Percentiles rank a stretch among this genome's conserved stretches.
Conservation (phyloP, 768 basidiomycete genomes). For the Neoboletus magnificus region DNA sequence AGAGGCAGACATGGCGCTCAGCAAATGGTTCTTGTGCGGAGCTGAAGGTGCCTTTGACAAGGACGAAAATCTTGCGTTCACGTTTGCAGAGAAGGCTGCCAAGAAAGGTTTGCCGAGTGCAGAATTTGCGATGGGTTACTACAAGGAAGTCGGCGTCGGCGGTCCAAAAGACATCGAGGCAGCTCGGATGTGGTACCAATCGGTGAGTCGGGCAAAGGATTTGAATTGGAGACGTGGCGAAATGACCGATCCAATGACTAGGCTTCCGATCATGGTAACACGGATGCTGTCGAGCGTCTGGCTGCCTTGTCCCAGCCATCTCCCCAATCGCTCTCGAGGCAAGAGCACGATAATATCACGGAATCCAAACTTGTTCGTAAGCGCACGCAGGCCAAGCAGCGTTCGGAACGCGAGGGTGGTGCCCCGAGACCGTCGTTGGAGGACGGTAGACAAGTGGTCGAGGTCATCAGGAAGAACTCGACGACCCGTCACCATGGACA, state of each 20-base stretch:
- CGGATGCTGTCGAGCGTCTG: conserved; percentile 75
- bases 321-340: conserved; percentile 65
- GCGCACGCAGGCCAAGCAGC: conserved; percentile 68
- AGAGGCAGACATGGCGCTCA: conserved; percentile 95
- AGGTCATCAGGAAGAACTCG: conserved; percentile 54
- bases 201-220: conserved; percentile 35
- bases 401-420: conserved; percentile 36
- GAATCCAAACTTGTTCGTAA: conserved; percentile 79
- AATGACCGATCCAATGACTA: conserved; percentile 25
- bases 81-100: conserved; percentile 88
- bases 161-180: conserved; percentile 56
- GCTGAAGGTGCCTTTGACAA: conserved; percentile 75
- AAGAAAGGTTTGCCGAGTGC: conserved; percentile 72
- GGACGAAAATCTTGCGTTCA: conserved; percentile 80
- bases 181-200: conserved; percentile 77
- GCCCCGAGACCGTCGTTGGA: conserved; percentile 18
- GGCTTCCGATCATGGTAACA: conserved; percentile 76
- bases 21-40: conserved; percentile 97
- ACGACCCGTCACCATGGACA: conserved; percentile 20
- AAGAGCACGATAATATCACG: conserved; percentile 78
- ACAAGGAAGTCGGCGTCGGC: conserved; percentile 89
- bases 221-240: not conserved
- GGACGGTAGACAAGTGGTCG: conserved; percentile 47
- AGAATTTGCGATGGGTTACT: conserved; percentile 96
- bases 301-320: conserved; percentile 59